phyloP scores from a whole-genome alignment of 371 early-diverging fungal genomes.

The Homolaphlyctis polyrhiza region DNA sequence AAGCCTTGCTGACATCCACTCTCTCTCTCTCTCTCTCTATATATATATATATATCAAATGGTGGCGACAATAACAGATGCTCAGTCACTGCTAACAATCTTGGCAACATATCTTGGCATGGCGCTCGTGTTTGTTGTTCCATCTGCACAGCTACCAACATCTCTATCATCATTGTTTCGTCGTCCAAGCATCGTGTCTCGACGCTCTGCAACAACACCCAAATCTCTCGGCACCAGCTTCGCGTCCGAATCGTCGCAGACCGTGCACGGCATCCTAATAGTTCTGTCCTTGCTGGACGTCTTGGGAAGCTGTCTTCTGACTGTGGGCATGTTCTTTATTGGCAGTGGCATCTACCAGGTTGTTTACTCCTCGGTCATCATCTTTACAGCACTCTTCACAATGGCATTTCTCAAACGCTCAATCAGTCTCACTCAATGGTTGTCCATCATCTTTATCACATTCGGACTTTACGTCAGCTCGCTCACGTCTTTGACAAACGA shows the following conservation, averaged over 20 bases:
- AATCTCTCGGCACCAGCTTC: not conserved
- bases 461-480: slow-evolving; percentile 43
- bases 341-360: slow-evolving; percentile 74
- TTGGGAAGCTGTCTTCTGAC: slow-evolving; percentile 65
- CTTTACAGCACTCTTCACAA: slow-evolving; percentile 69
- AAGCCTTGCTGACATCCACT: no score
- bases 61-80: slow-evolving; percentile 7
- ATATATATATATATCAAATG: no score
- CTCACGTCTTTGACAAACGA: no score
- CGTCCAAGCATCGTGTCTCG: no score
- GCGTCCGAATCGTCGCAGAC: not conserved
- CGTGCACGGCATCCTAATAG: slow-evolving; percentile 8
- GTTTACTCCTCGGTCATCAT: slow-evolving; percentile 71
- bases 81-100: slow-evolving; percentile 20
- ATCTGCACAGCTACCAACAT: not conserved
- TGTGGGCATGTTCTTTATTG: slow-evolving; percentile 65
- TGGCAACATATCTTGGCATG: slow-evolving; percentile 29
- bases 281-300: slow-evolving; percentile 51
- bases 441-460: slow-evolving; percentile 59
- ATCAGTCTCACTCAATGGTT: slow-evolving; percentile 59
- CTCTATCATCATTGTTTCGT: no score
- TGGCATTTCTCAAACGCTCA: slow-evolving; percentile 51
- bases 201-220: not conserved
- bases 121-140: slow-evolving; percentile 18
- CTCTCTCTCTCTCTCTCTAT: no score